A percentile compares a stretch with the other conserved stretches of the same genome.
These are phyloP conservation scores for Cladosporium sp. DNA, from an alignment of 2,329 filamentous ascomycete genomes.

Conservation along the genomic window DNA sequence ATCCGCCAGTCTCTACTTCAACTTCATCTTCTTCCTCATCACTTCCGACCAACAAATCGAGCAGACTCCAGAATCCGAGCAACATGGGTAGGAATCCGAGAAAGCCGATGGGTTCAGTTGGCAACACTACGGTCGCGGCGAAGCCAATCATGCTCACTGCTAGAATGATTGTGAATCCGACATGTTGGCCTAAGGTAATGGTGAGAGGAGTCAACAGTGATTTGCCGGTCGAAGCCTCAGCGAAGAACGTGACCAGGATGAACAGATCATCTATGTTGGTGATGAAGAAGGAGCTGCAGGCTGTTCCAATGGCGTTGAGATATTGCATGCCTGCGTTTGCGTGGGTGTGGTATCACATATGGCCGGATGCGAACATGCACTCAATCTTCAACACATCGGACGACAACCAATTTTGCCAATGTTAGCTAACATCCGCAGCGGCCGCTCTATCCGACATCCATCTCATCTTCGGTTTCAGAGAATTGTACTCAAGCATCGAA, in stretches of 20 bases:
- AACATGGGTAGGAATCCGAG: background rate
- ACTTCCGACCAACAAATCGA: background rate
- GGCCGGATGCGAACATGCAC: too few species aligned
- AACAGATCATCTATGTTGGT: slow-evolving; percentile 33
- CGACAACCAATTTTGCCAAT: too few species aligned
- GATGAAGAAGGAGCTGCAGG: slow-evolving; percentile 18
- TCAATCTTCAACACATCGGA: too few species aligned
- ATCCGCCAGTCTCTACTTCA: background rate
- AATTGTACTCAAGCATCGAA: too few species aligned
- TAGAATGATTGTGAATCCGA: slow-evolving; percentile 34
- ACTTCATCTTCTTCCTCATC: background rate
- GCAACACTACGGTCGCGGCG: slow-evolving; percentile 29
- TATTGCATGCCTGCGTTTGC: background rate
- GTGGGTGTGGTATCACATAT: too few species aligned
- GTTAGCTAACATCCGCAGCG: too few species aligned
- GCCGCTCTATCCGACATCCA: too few species aligned
- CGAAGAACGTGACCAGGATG: slow-evolving; percentile 36
- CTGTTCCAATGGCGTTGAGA: slow-evolving; percentile 7
- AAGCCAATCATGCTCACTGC: slow-evolving; percentile 35
- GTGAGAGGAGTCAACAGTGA: slow-evolving; percentile 6
- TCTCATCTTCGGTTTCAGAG: too few species aligned
- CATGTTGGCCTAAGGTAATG: slow-evolving; percentile 18
- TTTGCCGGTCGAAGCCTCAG: slow-evolving; percentile 28
- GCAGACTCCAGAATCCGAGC: slow-evolving; percentile 1
- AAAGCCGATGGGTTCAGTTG: slow-evolving; percentile 14